phyloP scores from a whole-genome alignment of 805 yeast genomes.

The Maudiozyma bulderi region DNA sequence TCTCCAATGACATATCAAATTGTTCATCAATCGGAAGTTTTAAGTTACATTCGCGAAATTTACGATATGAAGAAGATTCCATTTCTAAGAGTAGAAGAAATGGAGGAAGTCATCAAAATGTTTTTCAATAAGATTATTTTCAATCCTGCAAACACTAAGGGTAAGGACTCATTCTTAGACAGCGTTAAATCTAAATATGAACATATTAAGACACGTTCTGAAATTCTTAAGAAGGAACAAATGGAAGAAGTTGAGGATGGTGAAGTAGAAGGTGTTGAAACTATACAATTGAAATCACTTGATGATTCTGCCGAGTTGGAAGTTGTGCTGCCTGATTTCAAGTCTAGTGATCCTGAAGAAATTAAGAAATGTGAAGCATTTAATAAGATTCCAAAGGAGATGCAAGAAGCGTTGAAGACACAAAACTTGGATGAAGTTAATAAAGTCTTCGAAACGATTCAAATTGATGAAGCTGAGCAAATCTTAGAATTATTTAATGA shows the following conservation, averaged over 20 bases:
- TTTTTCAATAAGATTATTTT: slow-evolving; percentile 54
- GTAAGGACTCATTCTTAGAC: slow-evolving; percentile 55
- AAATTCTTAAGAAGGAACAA: slow-evolving; percentile 49
- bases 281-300: slow-evolving; percentile 78
- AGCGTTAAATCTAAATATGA: slow-evolving; percentile 66
- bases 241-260: slow-evolving; percentile 30
- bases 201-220: slow-evolving; percentile 69
- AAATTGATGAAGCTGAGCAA: slow-evolving; percentile 70
- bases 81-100: slow-evolving; percentile 25
- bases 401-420: slow-evolving; percentile 71
- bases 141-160: slow-evolving; percentile 38
- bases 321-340: slow-evolving; percentile 59
- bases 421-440: slow-evolving; percentile 70
- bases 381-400: slow-evolving; percentile 43
- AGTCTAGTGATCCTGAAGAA: slow-evolving; percentile 38
- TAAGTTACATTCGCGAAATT: slow-evolving; percentile 55
- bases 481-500: slow-evolving; percentile 65
- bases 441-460: slow-evolving; percentile 63
- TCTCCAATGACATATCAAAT: slow-evolving; percentile 44
- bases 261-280: slow-evolving; percentile 56
- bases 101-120: slow-evolving; percentile 43
- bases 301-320: slow-evolving; percentile 74
- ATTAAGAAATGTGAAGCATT: slow-evolving; percentile 43
- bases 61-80: slow-evolving; percentile 31
- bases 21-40: slow-evolving; percentile 69